Evolutionary conservation across 306 rosid genomes (phyloP).

Genomic region (Medicago ruthenica): DNA sequence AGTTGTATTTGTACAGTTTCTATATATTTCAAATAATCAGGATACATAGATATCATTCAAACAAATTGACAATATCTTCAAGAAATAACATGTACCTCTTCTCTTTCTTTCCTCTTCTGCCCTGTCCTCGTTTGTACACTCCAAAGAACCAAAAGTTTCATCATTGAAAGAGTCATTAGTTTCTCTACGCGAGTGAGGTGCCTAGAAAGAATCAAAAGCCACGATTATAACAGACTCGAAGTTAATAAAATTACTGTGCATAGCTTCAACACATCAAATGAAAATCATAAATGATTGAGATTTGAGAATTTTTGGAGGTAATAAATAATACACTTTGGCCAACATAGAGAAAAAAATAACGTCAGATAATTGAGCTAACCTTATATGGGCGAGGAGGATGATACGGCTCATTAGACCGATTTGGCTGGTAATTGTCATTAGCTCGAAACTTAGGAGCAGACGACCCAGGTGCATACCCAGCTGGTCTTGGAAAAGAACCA

Average conservation of each 20-base stretch:
- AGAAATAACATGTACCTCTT: constrained; percentile 70
- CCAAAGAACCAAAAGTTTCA: constrained; percentile 94
- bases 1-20: not conserved
- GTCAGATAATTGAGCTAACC: constrained; percentile 51
- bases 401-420: constrained; percentile 80
- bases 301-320: constrained; percentile 5
- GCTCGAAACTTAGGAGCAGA: constrained; percentile 70
- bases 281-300: constrained; percentile 30
- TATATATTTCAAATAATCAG: constrained; percentile 31
- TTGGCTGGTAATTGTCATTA: constrained; percentile 63
- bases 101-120: constrained; percentile 96
- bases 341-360: constrained; percentile 33
- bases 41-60: not conserved
- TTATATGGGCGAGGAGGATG: constrained; percentile 96
- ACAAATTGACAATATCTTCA: constrained; percentile 30
- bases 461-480: constrained; percentile 74
- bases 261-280: constrained; percentile 25
- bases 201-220: constrained; percentile 60
- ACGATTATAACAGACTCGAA: constrained; percentile 2
- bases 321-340: constrained; percentile 25
- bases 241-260: constrained; percentile 35
- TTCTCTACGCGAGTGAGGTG: constrained; percentile 79
- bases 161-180: constrained; percentile 65
- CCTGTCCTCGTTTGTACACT: constrained; percentile 76
- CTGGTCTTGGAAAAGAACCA: constrained; percentile 92